phyloP scores from a whole-genome alignment of 768 basidiomycete genomes.

The Suillus brevipes region DNA sequence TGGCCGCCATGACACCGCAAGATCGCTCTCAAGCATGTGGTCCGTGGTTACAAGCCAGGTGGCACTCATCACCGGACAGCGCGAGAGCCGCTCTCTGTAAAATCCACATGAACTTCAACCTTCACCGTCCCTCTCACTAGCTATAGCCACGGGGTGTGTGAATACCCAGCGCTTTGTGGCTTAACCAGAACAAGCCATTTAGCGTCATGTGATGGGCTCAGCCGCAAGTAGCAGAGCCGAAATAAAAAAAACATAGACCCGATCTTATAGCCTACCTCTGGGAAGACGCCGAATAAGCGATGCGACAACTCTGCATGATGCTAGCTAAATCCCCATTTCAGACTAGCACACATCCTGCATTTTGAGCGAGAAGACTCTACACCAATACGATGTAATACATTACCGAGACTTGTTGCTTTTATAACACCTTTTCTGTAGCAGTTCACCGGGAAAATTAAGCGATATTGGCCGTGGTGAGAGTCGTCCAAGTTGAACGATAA shows the following conservation, averaged over 20 bases:
- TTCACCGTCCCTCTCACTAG: too few relatives aligned
- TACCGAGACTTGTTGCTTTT: background rate
- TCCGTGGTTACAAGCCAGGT: background rate
- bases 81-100: background rate
- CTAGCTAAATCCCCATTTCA: background rate
- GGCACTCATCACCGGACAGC: background rate
- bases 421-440: background rate
- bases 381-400: background rate
- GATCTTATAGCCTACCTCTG: background rate
- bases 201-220: background rate
- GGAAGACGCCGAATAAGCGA: background rate
- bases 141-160: background rate
- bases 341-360: background rate
- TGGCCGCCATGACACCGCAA: background rate
- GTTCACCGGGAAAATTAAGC: background rate
- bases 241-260: background rate
- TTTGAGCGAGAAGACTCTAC: constrained; percentile 9
- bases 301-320: background rate
- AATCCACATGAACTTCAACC: too few relatives aligned
- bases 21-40: background rate
- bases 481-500: background rate
- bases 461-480: background rate
- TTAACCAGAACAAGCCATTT: background rate
- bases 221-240: constrained; percentile 2
- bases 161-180: background rate